Conservation (phyloP, 345 rosid species). For the Rhodamnia rubescens region DNA sequence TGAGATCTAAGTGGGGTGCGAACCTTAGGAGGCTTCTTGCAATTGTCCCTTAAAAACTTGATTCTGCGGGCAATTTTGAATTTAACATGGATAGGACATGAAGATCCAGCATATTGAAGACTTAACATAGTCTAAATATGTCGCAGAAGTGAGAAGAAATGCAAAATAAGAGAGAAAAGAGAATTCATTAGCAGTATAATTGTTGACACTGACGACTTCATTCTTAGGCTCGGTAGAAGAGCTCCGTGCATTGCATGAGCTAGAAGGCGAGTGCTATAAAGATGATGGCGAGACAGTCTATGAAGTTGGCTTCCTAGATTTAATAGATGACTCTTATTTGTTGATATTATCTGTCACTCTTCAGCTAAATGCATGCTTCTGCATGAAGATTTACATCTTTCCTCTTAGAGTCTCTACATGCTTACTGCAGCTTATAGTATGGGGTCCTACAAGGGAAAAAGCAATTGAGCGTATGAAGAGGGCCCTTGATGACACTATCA, state of each 20-base stretch:
- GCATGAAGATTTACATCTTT: neutral
- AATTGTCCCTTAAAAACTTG: neutral
- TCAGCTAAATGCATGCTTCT: neutral
- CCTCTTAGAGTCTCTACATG: neutral
- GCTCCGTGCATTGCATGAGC: neutral
- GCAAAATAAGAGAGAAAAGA: neutral
- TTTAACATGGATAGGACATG: neutral
- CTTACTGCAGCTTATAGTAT: conserved; percentile 70
- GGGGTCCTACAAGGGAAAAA: conserved; percentile 98
- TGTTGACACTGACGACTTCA: neutral
- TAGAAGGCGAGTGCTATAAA: neutral
- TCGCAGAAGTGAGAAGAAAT: neutral
- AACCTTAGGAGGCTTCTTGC: neutral
- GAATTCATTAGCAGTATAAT: neutral
- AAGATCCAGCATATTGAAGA: neutral
- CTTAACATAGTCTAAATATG: neutral
- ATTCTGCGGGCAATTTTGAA: neutral
- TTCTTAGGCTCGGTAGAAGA: neutral
- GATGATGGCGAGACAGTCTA: neutral
- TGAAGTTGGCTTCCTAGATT: neutral
- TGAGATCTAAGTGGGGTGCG: neutral
- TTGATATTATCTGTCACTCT: neutral
- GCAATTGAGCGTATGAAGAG: conserved; percentile 98
- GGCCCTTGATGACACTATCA: conserved; percentile 89
- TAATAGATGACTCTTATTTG: neutral